These are phyloP conservation scores for Eucalyptus tenuipes DNA, from an alignment of 345 rosid genomes.

Conservation along the genomic window DNA sequence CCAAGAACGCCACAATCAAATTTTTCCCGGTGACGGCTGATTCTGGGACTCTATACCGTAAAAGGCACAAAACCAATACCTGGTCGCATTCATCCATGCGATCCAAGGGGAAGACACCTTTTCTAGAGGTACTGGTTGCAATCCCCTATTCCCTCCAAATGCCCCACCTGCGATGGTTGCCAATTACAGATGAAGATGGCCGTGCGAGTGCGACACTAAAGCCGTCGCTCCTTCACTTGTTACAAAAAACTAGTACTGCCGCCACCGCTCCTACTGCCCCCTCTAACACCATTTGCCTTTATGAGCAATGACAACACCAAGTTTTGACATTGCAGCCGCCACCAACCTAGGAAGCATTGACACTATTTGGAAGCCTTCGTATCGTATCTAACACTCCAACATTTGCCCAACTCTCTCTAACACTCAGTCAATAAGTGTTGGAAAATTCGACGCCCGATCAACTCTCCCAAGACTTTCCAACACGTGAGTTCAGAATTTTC, in stretches of 20 bases:
- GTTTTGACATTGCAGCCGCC: too few species aligned
- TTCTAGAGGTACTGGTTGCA: constrained; percentile 83
- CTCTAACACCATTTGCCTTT: not conserved
- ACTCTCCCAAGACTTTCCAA: rapidly evolving
- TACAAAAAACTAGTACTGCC: too few species aligned
- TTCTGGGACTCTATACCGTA: not conserved
- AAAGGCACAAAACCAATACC: constrained; percentile 13
- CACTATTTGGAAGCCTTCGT: rapidly evolving
- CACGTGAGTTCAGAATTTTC: rapidly evolving
- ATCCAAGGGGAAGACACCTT: constrained; percentile 86
- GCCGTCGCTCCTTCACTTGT: too few species aligned
- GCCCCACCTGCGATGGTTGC: constrained; percentile 50
- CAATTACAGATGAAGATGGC: not conserved
- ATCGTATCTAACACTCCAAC: too few species aligned
- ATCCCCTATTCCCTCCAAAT: constrained; percentile 84
- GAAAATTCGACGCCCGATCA: too few species aligned
- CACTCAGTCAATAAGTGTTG: rapidly evolving
- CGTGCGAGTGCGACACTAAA: not conserved
- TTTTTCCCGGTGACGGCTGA: too few species aligned
- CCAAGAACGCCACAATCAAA: too few species aligned
- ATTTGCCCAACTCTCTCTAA: too few species aligned
- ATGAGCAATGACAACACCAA: not conserved
- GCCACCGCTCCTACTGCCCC: not conserved
- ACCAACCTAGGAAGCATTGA: too few species aligned
- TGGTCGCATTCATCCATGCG: constrained; percentile 68